phyloP scores from a whole-genome alignment of 352 stramenopile species.

The Pythium biforme region DNA sequence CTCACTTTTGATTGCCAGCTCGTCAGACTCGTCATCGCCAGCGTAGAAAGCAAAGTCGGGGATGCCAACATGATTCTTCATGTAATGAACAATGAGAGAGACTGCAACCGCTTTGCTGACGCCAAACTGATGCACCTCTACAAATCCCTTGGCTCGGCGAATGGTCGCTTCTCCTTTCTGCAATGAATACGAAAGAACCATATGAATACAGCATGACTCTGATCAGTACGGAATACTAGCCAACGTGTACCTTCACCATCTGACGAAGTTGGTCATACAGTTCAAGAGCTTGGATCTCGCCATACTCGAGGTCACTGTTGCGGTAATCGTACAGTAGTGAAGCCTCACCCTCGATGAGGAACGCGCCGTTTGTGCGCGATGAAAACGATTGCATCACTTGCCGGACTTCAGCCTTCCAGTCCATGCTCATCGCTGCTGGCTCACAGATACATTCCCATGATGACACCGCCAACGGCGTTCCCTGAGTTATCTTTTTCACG shows the following conservation, averaged over 20 bases:
- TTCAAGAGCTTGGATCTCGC: constrained; percentile 95
- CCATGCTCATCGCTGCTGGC: constrained; percentile 55
- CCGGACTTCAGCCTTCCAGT: constrained; percentile 94
- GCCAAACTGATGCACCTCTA: constrained; percentile 74
- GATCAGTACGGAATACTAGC: not conserved
- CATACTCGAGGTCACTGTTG: constrained; percentile 98
- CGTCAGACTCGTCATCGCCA: constrained; percentile 98
- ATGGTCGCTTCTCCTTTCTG: constrained; percentile 64
- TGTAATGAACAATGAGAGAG: constrained; percentile 46
- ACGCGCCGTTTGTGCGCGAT: constrained; percentile 96
- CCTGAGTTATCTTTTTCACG: constrained; percentile 36
- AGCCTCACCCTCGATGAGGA: constrained; percentile 96
- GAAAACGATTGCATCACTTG: constrained; percentile 97
- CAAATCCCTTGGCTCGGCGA: constrained; percentile 58
- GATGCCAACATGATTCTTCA: constrained; percentile 55
- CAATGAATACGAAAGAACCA: constrained; percentile 22
- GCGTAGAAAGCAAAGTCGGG: constrained; percentile 95
- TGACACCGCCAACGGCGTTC: not conserved
- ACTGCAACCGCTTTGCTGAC: constrained; percentile 66
- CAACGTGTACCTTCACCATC: constrained; percentile 77
- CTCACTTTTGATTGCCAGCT: constrained; percentile 80
- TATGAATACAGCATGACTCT: not conserved
- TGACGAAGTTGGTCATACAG: constrained; percentile 93
- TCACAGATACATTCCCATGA: constrained; percentile 66
- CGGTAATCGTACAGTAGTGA: constrained; percentile 98